Base-by-base conservation (phyloP, 2,329 filamentous ascomycete species). In the Gnomoniopsis sp. region DNA sequence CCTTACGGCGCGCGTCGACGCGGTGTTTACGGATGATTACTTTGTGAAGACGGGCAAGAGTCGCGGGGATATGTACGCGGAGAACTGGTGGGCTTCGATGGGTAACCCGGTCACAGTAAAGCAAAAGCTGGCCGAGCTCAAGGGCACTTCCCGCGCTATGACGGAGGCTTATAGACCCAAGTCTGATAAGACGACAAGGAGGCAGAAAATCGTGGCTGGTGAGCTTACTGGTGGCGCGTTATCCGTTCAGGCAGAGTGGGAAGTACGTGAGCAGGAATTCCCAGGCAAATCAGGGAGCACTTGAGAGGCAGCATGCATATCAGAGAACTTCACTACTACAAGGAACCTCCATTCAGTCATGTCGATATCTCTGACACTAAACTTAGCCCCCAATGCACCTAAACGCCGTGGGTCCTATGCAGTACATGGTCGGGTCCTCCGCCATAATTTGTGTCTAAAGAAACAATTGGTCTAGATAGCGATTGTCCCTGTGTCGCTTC, bases 1-100 rank as follows among this genome's bases (percentile, higher is more conserved):
- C 71, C 82, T 99, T 36, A 83, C 89, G 65, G 78, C 78, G 17
- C 83, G 86, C 64, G 87, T 97, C 58, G 88, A 96, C 22, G 76
- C 80, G 63, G 80, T 88, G n/a, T 99, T 97, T 75, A 82, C 85
- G 17, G 84, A 86, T 26, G 80, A 84, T 62, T 78, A 77, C 72
- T 84, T 81, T 70, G 71, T 68, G 58, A 71, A 72, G 62, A 66
- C 74, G 71, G 75, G 74, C 62, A 66, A 65, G 46, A 71, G 72
- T n/a, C 63, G 62, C 49, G 59, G 56, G 49, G 69, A 67, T 53
- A 62, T 64, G 56, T 49, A 61, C n/a, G 57, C 70, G 22, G 70
- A 75, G 62, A 85, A 82, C 68, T 74, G 80, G 34, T 86, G 83
- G 83, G 79, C 82, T 64, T 74, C 7, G 69, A 77, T 58, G 76